Evolutionary conservation across 192 early-diverging fungal genomes (phyloP).

Genomic region (Backusella australiensis): DNA sequence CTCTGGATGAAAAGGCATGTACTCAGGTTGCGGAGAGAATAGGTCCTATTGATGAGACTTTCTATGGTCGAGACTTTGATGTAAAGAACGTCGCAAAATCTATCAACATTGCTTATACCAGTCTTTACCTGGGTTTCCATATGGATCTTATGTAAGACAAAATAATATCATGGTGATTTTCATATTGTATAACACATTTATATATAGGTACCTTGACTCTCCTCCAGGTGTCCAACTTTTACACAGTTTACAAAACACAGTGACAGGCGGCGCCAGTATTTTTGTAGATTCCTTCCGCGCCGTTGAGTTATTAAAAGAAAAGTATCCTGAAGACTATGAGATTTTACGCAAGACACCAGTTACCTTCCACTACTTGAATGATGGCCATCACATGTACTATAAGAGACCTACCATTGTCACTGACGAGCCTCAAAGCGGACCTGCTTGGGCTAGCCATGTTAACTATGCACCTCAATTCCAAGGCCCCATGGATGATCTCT

Average conservation of each 20-base stretch:
- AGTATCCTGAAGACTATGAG: slow-evolving; percentile 59
- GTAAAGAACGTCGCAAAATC: slow-evolving; percentile 72
- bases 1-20: slow-evolving; percentile 54
- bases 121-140: slow-evolving; percentile 75
- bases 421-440: slow-evolving; percentile 34
- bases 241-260: slow-evolving; percentile 75
- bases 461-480: slow-evolving; percentile 87
- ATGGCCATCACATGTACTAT: slow-evolving; percentile 71
- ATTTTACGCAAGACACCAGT: slow-evolving; percentile 57
- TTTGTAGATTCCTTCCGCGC: slow-evolving; percentile 77
- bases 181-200: not conserved
- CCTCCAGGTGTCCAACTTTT: slow-evolving; percentile 82
- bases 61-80: slow-evolving; percentile 78
- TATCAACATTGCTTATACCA: slow-evolving; percentile 86
- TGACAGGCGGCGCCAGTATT: slow-evolving; percentile 68
- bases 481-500: slow-evolving; percentile 58
- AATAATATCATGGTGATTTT: not conserved
- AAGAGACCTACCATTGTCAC: slow-evolving; percentile 63
- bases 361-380: slow-evolving; percentile 81
- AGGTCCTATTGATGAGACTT: slow-evolving; percentile 66
- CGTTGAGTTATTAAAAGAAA: slow-evolving; percentile 53
- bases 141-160: slow-evolving; percentile 81
- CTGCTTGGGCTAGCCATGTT: slow-evolving; percentile 49
- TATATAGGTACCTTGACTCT: slow-evolving; percentile 68
- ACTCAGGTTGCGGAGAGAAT: slow-evolving; percentile 62